These are phyloP conservation scores for Paramyrothecium roridum DNA, from an alignment of 2,329 filamentous ascomycete species.

Conservation along the genomic window DNA sequence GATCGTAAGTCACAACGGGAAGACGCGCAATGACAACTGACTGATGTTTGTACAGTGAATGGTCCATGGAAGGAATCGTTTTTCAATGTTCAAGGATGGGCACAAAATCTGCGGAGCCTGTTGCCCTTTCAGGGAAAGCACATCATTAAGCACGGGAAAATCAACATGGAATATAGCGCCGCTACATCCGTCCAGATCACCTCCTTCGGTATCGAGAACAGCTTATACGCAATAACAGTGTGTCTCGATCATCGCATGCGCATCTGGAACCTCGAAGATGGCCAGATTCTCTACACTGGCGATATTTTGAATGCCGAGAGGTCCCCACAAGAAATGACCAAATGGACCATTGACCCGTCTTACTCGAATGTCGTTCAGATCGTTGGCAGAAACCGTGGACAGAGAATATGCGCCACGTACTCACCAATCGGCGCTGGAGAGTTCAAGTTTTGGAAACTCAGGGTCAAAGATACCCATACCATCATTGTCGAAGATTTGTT, in stretches of 20 bases:
- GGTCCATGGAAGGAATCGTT: conserved; percentile 66
- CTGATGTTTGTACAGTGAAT: background rate
- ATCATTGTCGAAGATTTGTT: conserved; percentile 71
- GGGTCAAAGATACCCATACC: conserved; percentile 60
- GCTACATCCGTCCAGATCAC: conserved; percentile 61
- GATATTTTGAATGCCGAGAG: conserved; percentile 72
- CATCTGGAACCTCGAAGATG: conserved; percentile 84
- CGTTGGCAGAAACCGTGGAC: conserved; percentile 53
- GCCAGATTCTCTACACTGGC: conserved; percentile 70
- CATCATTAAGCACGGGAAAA: conserved; percentile 60
- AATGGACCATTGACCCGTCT: conserved; percentile 75
- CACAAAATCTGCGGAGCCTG: conserved; percentile 62
- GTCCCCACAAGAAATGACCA: conserved; percentile 65
- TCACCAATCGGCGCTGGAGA: conserved; percentile 83
- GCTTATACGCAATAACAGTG: conserved; percentile 68
- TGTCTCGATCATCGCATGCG: conserved; percentile 86
- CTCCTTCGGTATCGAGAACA: conserved; percentile 45
- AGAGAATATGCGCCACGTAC: conserved; percentile 69
- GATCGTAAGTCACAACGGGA: conserved; percentile 36
- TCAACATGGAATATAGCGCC: conserved; percentile 64
- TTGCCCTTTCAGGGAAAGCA: conserved; percentile 64
- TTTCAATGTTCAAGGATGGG: conserved; percentile 72
- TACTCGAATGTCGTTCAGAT: conserved; percentile 76
- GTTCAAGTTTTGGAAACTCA: conserved; percentile 90
- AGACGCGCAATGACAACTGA: background rate